Conservation (phyloP, 2,329 filamentous ascomycete genomes). For the Alternaria alternata region DNA sequence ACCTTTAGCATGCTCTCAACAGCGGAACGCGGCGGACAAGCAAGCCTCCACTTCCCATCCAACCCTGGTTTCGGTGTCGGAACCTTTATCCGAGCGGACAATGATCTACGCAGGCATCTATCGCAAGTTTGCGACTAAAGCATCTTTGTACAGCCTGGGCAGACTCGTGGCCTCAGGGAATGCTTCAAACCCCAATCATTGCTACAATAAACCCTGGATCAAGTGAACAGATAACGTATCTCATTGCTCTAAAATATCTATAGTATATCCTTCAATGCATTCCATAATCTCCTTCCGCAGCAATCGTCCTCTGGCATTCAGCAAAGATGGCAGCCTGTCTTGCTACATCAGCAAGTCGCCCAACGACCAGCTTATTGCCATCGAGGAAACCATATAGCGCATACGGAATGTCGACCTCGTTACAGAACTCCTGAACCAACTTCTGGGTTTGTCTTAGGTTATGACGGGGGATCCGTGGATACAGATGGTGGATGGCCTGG, state of each 20-base stretch:
- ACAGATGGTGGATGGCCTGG: conserved; percentile 75
- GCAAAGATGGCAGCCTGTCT: conserved; percentile 68
- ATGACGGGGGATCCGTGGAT: conserved; percentile 72
- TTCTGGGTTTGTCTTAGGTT: conserved; percentile 69
- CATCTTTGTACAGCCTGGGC: neutral
- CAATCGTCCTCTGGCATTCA: conserved; percentile 60
- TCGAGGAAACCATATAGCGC: conserved; percentile 68
- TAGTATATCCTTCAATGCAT: conserved; percentile 28
- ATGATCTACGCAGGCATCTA: conserved; percentile 2
- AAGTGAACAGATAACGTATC: neutral
- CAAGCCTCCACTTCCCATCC: conserved; percentile 10
- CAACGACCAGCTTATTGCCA: conserved; percentile 67
- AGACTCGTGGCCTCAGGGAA: neutral
- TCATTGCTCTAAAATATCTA: neutral
- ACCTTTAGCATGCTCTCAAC: neutral
- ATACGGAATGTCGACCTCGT: conserved; percentile 71
- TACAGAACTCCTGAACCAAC: conserved; percentile 69
- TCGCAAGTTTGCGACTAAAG: neutral
- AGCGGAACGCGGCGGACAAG: conserved; percentile 16
- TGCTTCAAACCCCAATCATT: neutral
- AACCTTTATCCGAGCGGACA: conserved; percentile 8
- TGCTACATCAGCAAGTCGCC: conserved; percentile 65
- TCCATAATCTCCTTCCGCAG: conserved; percentile 43
- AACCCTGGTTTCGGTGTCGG: conserved; percentile 4
- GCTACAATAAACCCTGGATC: neutral